Evolutionary conservation across 2,329 filamentous ascomycete genomes (phyloP).

Genomic region (Thermothelomyces thermophilus): DNA sequence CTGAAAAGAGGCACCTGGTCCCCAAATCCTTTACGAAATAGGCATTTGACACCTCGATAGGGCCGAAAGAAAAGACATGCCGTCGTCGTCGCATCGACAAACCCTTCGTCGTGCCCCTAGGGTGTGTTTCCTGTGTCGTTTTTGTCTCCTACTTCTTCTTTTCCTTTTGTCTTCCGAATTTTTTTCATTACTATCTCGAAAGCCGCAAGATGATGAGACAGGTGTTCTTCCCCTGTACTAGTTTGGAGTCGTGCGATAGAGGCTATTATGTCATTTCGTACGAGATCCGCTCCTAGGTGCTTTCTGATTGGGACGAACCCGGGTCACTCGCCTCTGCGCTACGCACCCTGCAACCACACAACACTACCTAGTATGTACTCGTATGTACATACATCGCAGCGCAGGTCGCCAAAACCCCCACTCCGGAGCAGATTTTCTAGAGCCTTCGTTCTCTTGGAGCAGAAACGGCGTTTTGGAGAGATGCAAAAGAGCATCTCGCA

Average conservation of each 20-base stretch:
- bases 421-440: not conserved
- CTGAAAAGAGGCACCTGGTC: too few relatives aligned
- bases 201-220: slow-evolving; percentile 1
- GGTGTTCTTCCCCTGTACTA: not conserved
- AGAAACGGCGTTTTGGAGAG: not conserved
- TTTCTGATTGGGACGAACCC: slow-evolving; percentile 13
- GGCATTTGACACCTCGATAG: too few relatives aligned
- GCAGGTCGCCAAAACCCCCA: not conserved
- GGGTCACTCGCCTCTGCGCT: slow-evolving; percentile 12
- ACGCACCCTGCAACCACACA: slow-evolving; percentile 11
- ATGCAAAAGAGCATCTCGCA: not conserved
- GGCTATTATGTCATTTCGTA: slow-evolving; percentile 20
- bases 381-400: too few relatives aligned
- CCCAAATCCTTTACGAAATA: too few relatives aligned
- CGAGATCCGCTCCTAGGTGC: not conserved
- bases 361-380: slow-evolving; percentile 1
- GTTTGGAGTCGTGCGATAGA: not conserved
- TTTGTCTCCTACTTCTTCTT: too few relatives aligned
- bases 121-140: too few relatives aligned
- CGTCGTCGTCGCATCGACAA: too few relatives aligned
- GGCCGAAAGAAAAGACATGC: too few relatives aligned
- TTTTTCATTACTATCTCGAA: not conserved
- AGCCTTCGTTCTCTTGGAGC: not conserved
- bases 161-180: too few relatives aligned
- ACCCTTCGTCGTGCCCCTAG: too few relatives aligned